Evolutionary conservation across 2,329 filamentous ascomycete genomes (phyloP), one percentile per base, ranked within the genome.

Genomic region (Monilinia laxa): DNA sequence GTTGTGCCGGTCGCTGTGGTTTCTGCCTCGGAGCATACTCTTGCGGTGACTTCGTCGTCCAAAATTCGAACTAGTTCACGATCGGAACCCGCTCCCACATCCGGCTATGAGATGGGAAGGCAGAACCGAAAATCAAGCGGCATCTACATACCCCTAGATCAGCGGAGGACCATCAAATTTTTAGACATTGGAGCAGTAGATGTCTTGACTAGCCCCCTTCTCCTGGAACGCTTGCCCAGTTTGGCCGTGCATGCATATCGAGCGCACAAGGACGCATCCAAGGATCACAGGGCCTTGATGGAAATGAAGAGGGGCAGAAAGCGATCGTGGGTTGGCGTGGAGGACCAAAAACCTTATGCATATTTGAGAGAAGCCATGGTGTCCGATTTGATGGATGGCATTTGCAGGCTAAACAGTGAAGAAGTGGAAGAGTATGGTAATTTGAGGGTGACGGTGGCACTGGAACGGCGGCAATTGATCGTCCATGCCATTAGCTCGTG

Each of bases 331-430:
- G 92, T 97, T 53, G 93, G 93, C 35, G 85, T 96, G 14, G 87
- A 91, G 74, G 91, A 94, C 71, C 86, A 92, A 72, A 90, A 93
- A 76, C 92, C 93, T 1, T 97, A 93, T 79, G 89, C 92, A 20
- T 97, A 97, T 78, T 80, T 97, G 65, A 85, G 93, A 68, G 93
- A 97, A 79, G 91, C 91, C 60, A 97, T 97, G 92, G 93, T 97
- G 6, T 95, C 92, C 1, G 89, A 89, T 66, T 83, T 97, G 67
- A 95, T 97, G 91, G 90, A 89, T 74, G 88, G 91, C 49, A 97
- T 97, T 65, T 97, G 93, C 78, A 90, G 90, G 70, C 85, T 83
- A 52, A 80, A 79, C 80, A 75, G 88, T 79, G 62, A 83, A 81
- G 80, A 92, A 42, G 49, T 54, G 80, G 80, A 89, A 80, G 78